Evolutionary conservation across 805 yeast species (phyloP).

Genomic region (Ogataea salicorniae): DNA sequence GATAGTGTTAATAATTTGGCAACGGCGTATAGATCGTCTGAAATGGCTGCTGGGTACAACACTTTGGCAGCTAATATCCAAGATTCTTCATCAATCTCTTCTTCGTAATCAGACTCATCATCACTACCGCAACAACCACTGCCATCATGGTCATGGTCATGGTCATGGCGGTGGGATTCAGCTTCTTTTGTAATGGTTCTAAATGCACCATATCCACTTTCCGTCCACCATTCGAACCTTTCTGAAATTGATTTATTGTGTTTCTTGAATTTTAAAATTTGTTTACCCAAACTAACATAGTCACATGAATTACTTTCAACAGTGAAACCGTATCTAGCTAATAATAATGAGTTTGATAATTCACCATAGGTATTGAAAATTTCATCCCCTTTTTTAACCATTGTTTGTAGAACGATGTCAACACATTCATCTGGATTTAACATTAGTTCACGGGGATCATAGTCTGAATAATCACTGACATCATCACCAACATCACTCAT

Average conservation of each 20-base stretch:
- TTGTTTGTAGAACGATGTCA: slow-evolving; percentile 51
- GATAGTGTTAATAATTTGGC: slow-evolving; percentile 32
- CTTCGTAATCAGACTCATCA: slow-evolving; percentile 23
- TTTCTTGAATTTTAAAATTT: slow-evolving; percentile 24
- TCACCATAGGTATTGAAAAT: slow-evolving; percentile 83
- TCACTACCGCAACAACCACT: slow-evolving; percentile 7
- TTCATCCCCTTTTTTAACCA: slow-evolving; percentile 49
- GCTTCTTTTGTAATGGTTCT: slow-evolving; percentile 11
- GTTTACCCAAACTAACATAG: slow-evolving; percentile 51
- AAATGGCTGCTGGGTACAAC: slow-evolving; percentile 45
- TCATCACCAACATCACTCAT: slow-evolving; percentile 21
- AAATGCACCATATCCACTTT: slow-evolving; percentile 16
- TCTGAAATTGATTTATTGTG: slow-evolving; percentile 12
- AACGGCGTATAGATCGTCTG: slow-evolving; percentile 40
- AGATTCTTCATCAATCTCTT: slow-evolving; percentile 29
- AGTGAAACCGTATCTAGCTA: slow-evolving; percentile 78
- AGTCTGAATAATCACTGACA: slow-evolving; percentile 16
- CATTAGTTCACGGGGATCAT: slow-evolving; percentile 30
- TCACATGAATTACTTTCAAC: slow-evolving; percentile 50
- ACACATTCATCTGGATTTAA: slow-evolving; percentile 53
- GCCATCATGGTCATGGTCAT: slow-evolving; percentile 7
- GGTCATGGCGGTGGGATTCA: slow-evolving; percentile 2
- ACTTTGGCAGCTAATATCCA: slow-evolving; percentile 26
- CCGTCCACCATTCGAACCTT: slow-evolving; percentile 24
- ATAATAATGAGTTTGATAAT: slow-evolving; percentile 54